A percentile compares a stretch with the other conserved stretches of the same genome.
Conservation (phyloP, 2,329 filamentous ascomycete species). For the Moelleriella libera region DNA sequence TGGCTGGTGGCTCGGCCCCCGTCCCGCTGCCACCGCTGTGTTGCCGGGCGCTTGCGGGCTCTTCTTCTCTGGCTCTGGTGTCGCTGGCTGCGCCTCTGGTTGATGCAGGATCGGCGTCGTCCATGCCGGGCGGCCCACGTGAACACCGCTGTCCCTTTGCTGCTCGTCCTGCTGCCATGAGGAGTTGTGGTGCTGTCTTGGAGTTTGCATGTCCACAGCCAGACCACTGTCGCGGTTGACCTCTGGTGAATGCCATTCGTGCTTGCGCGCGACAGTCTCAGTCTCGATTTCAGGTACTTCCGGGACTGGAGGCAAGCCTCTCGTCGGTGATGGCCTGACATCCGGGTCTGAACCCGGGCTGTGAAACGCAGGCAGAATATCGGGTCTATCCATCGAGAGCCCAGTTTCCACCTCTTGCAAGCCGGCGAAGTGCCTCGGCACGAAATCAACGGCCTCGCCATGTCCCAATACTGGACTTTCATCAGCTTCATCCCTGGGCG, state of each 20-base stretch:
- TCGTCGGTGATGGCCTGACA: conserved; percentile 26
- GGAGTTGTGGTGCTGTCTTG: no score
- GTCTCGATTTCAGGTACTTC: conserved; percentile 35
- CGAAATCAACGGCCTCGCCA: conserved; percentile 9
- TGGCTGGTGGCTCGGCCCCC: conserved; percentile 6
- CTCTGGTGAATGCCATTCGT: conserved; percentile 15
- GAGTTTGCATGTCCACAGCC: conserved; percentile 18
- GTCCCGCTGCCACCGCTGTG: background rate
- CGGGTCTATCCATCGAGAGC: conserved; percentile 16
- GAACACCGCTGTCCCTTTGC: conserved; percentile 41
- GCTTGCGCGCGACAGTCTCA: conserved; percentile 17
- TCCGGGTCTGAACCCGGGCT: conserved; percentile 17
- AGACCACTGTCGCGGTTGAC: conserved; percentile 20
- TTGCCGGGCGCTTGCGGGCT: conserved; percentile 5
- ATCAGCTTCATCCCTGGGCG: conserved; percentile 9
- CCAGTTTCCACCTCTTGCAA: conserved; percentile 14
- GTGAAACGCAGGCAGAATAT: conserved; percentile 6
- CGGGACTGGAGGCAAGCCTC: conserved; percentile 35
- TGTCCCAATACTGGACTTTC: conserved; percentile 26
- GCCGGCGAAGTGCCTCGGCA: conserved; percentile 13
- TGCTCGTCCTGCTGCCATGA: conserved; percentile 13
- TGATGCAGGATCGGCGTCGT: conserved; percentile 25
- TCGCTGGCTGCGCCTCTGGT: conserved; percentile 18
- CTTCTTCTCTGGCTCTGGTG: conserved; percentile 31
- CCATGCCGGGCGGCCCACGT: conserved; percentile 30